Percentiles rank a stretch among this genome's conserved stretches.
These are phyloP conservation scores for Trametes gibbosa DNA, from an alignment of 768 basidiomycete genomes.

Conservation along the genomic window DNA sequence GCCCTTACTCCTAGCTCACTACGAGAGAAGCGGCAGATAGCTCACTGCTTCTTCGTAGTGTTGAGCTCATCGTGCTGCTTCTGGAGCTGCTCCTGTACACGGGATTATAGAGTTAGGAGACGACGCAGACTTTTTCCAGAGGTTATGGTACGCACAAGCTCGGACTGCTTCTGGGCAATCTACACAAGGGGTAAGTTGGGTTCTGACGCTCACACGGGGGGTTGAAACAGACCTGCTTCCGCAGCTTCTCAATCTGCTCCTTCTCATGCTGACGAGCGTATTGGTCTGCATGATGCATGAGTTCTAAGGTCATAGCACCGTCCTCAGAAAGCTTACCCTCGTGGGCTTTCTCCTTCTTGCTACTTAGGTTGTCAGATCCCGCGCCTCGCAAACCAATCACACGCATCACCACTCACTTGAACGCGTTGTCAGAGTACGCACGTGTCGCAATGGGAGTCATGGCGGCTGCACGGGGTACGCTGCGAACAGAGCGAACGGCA, in stretches of 20 bases:
- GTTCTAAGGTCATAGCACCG: background rate
- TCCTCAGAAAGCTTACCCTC: constrained; percentile 41
- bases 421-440: constrained; percentile 60
- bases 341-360: constrained; percentile 72
- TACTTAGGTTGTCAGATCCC: constrained; percentile 32
- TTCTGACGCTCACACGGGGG: background rate
- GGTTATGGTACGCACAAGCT: constrained; percentile 27
- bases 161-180: constrained; percentile 33
- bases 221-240: constrained; percentile 43
- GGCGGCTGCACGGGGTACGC: constrained; percentile 28
- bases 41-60: constrained; percentile 7
- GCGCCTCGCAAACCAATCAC: background rate
- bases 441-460: constrained; percentile 45
- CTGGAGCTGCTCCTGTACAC: constrained; percentile 31
- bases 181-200: constrained; percentile 1
- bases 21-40: background rate
- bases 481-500: constrained; percentile 35
- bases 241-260: constrained; percentile 58
- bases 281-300: constrained; percentile 45
- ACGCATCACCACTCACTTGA: constrained; percentile 45
- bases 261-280: constrained; percentile 59
- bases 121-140: background rate
- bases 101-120: background rate
- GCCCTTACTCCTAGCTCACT: background rate
- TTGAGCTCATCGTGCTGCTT: constrained; percentile 26